Percentiles rank a stretch among this genome's conserved stretches.
phyloP scores from a whole-genome alignment of 225 moss, liverwort and hornwort species.

The Takakia lepidozioides region DNA sequence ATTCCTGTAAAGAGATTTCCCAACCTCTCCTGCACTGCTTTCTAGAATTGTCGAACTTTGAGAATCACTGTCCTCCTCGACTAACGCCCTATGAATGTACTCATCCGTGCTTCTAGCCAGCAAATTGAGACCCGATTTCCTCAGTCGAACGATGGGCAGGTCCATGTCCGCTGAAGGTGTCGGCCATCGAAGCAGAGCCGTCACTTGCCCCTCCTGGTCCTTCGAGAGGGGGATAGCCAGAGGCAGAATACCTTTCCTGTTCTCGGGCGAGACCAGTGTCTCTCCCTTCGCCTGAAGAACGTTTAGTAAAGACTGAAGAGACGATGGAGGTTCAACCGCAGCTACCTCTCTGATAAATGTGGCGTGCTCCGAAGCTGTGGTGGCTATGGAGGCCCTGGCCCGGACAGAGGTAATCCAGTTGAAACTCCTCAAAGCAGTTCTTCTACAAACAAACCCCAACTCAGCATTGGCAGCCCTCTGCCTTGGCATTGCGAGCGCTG shows the following conservation, averaged over 20 bases:
- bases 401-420: too few species aligned
- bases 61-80: conserved; percentile 58
- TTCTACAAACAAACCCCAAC: too few species aligned
- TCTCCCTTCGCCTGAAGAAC: conserved; percentile 73
- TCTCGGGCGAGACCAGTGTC: conserved; percentile 52
- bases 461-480: too few species aligned
- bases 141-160: conserved; percentile 73
- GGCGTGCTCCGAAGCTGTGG: conserved; percentile 32
- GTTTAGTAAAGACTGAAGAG: conserved; percentile 46
- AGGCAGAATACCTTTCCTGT: conserved; percentile 61
- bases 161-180: conserved; percentile 83
- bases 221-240: conserved; percentile 72
- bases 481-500: too few species aligned
- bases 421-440: too few species aligned
- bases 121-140: conserved; percentile 50
- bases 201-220: conserved; percentile 43
- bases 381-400: conserved; percentile 20
- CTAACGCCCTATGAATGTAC: conserved; percentile 70
- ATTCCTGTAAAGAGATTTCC: conserved; percentile 39
- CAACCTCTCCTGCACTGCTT: conserved; percentile 54
- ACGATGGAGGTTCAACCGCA: conserved; percentile 45
- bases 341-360: conserved; percentile 69
- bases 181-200: conserved; percentile 92
- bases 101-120: conserved; percentile 71
- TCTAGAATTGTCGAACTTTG: conserved; percentile 26